Conservation (phyloP, 768 basidiomycete species). For the Trametes cinnabarina region DNA sequence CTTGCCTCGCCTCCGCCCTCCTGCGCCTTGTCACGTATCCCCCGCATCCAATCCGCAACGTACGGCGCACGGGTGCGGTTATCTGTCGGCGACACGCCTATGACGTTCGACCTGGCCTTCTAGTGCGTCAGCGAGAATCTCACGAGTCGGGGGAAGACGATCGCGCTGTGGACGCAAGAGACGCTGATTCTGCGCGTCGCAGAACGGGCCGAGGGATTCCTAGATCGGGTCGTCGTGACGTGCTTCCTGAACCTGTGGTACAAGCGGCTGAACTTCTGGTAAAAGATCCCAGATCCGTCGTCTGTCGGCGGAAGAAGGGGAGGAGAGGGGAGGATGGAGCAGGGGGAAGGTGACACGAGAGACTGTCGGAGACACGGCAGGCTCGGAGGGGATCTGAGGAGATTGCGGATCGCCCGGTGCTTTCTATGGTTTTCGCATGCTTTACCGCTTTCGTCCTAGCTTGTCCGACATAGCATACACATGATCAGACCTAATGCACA, state of each 20-base stretch:
- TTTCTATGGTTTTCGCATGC: conserved; percentile 5
- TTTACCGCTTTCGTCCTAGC: conserved; percentile 18
- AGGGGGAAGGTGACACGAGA: neutral
- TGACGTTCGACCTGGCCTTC: neutral
- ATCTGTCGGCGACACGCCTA: neutral
- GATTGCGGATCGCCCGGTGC: neutral
- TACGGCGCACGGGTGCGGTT: neutral
- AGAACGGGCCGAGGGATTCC: conserved; percentile 37
- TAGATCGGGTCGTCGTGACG: conserved; percentile 54
- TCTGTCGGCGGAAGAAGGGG: neutral
- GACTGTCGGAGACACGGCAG: neutral
- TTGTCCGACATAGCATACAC: conserved; percentile 9
- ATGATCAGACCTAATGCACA: conserved; percentile 18
- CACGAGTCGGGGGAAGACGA: conserved; percentile 40
- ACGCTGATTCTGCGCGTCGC: conserved; percentile 41
- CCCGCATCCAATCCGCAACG: too few relatives aligned
- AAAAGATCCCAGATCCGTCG: neutral
- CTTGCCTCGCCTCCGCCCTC: neutral
- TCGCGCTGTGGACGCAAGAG: conserved; percentile 47
- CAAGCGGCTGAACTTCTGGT: conserved; percentile 44
- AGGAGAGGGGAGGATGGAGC: neutral
- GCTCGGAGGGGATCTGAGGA: neutral
- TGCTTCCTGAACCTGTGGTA: conserved; percentile 54
- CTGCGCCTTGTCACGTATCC: too few relatives aligned
- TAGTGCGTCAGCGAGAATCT: conserved; percentile 49